Conservation (phyloP, 2,329 filamentous ascomycete genomes). For the Ophiosphaerella korrae region DNA sequence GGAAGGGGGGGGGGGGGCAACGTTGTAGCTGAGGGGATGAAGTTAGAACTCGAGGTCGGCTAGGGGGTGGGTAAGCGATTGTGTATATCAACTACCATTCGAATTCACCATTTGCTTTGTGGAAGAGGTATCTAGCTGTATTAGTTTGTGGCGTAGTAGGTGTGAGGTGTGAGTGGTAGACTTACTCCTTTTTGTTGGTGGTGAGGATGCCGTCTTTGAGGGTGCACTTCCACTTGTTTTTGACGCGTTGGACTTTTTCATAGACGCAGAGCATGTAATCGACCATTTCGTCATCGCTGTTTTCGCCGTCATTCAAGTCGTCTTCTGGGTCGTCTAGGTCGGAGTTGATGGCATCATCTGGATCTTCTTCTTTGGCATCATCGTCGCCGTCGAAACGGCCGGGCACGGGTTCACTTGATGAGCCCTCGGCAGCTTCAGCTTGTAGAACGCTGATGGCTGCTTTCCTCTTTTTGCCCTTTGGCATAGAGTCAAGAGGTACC, state of each 20-base stretch:
- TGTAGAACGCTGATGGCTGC: slow-evolving; percentile 50
- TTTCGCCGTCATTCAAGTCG: slow-evolving; percentile 77
- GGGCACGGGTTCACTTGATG: slow-evolving; percentile 33
- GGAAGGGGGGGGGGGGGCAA: too few relatives aligned
- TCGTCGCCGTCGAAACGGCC: slow-evolving; percentile 62
- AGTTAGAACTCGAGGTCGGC: not conserved
- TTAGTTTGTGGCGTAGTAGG: not conserved
- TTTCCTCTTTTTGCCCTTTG: slow-evolving; percentile 49
- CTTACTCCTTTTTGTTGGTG: slow-evolving; percentile 86
- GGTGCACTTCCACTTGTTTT: slow-evolving; percentile 97
- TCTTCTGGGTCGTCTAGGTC: slow-evolving; percentile 96
- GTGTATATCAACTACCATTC: slow-evolving; percentile 74
- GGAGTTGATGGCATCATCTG: slow-evolving; percentile 97
- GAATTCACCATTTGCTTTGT: slow-evolving; percentile 96
- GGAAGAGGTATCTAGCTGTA: slow-evolving; percentile 77
- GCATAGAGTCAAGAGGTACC: slow-evolving; percentile 68
- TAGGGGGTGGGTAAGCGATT: not conserved
- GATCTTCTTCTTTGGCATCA: slow-evolving; percentile 62
- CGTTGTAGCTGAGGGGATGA: too few relatives aligned
- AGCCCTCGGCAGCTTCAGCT: slow-evolving; percentile 58
- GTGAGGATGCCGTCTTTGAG: slow-evolving; percentile 96
- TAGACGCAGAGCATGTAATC: slow-evolving; percentile 99
- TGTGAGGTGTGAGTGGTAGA: slow-evolving; percentile 15
- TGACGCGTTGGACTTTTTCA: slow-evolving; percentile 97
- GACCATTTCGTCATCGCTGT: slow-evolving; percentile 80